A percentile compares a stretch with the other conserved stretches of the same genome.
These are phyloP conservation scores for Plasmodium sp. DNA, from an alignment of 169 alveolate genomes.

Conservation along the genomic window DNA sequence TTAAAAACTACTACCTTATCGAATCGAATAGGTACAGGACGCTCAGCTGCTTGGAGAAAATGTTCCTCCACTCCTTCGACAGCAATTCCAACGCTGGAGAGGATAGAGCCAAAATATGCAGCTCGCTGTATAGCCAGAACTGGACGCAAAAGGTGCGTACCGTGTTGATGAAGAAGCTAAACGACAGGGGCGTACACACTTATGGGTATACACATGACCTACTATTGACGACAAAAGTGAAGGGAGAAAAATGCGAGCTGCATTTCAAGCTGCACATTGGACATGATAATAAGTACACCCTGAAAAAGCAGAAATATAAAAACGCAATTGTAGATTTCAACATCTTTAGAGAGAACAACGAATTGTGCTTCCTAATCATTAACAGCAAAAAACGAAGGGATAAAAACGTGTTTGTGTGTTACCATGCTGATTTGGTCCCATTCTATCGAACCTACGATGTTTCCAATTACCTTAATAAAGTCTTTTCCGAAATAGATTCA, in stretches of 20 bases:
- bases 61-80: constrained; percentile 30
- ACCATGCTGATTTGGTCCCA: constrained; percentile 43
- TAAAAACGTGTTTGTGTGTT: constrained; percentile 37
- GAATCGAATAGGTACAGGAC: constrained; percentile 54
- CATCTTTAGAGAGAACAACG: constrained; percentile 57
- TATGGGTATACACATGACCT: constrained; percentile 62
- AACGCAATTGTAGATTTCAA: constrained; percentile 40
- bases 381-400: not conserved
- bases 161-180: constrained; percentile 15
- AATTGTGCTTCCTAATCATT: constrained; percentile 51
- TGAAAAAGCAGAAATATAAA: not conserved
- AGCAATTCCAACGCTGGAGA: not conserved
- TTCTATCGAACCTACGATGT: constrained; percentile 44
- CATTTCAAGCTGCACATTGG: constrained; percentile 10
- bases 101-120: constrained; percentile 32
- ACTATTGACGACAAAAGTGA: not conserved
- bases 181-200: not conserved
- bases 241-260: constrained; percentile 5
- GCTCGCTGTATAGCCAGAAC: constrained; percentile 21
- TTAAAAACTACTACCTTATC: not conserved
- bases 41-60: constrained; percentile 71
- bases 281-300: not conserved
- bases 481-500: constrained; percentile 1
- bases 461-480: constrained; percentile 8
- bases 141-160: constrained; percentile 20